Evolutionary conservation across 305 asterid species (phyloP).

Genomic region (Fraxinus dipetala): DNA sequence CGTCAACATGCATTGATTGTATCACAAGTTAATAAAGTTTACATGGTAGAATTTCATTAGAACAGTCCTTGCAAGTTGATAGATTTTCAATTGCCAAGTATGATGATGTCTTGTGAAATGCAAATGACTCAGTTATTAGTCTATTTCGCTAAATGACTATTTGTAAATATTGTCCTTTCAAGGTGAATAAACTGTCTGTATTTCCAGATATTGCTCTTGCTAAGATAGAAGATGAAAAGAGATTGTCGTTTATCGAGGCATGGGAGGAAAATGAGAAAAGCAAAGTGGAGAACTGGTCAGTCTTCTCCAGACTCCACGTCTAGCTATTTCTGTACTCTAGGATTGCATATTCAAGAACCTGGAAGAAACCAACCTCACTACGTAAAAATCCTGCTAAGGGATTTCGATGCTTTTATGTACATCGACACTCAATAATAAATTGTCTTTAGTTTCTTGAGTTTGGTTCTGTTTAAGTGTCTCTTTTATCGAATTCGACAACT

Average conservation of each 20-base stretch:
- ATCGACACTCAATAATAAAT: background rate
- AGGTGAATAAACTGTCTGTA: background rate
- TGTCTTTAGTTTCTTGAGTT: background rate
- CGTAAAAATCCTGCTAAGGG: background rate
- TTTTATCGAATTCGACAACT: background rate
- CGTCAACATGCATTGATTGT: background rate
- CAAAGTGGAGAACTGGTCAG: constrained; percentile 85
- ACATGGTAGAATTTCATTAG: background rate
- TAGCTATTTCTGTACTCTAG: background rate
- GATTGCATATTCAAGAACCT: background rate
- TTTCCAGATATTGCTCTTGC: constrained; percentile 77
- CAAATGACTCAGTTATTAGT: background rate
- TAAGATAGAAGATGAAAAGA: constrained; percentile 65
- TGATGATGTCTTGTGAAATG: background rate
- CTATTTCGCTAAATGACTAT: background rate
- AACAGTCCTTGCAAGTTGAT: background rate
- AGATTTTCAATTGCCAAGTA: background rate
- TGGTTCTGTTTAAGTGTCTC: background rate
- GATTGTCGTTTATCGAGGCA: constrained; percentile 61
- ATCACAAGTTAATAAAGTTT: background rate
- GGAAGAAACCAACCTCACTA: background rate
- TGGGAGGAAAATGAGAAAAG: constrained; percentile 88
- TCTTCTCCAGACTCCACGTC: background rate
- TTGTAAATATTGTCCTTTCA: background rate
- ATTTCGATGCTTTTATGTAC: background rate